Conservation (phyloP, 2,329 filamentous ascomycete genomes). For the Coleophoma crateriformis region DNA sequence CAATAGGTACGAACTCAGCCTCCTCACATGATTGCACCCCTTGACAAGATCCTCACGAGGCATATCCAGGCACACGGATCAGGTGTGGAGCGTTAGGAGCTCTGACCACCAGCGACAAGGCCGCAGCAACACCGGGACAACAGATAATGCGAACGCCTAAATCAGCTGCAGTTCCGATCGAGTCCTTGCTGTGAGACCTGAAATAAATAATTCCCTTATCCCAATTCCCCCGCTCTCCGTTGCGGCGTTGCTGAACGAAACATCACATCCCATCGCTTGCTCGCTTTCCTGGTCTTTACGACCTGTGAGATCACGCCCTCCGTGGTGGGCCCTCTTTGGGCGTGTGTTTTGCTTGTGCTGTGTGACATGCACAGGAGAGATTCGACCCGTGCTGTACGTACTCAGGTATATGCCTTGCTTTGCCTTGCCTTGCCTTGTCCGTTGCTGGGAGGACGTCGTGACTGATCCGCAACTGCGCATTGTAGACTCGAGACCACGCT, state of each 20-base stretch:
- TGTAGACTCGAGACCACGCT: slow-evolving; percentile 13
- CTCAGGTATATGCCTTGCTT: slow-evolving; percentile 1
- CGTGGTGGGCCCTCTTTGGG: slow-evolving; percentile 21
- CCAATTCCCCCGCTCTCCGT: slow-evolving; percentile 7
- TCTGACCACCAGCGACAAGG: too few relatives aligned
- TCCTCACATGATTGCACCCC: too few relatives aligned
- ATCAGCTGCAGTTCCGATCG: neutral
- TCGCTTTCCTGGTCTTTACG: neutral
- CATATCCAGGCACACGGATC: too few relatives aligned
- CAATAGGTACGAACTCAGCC: too few relatives aligned
- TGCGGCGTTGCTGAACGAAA: slow-evolving; percentile 5
- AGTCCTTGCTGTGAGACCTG: neutral
- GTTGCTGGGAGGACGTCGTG: slow-evolving; percentile 19
- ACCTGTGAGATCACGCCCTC: slow-evolving; percentile 5
- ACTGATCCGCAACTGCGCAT: slow-evolving; percentile 11
- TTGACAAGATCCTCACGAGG: too few relatives aligned
- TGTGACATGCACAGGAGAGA: slow-evolving; percentile 12
- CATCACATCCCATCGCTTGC: neutral
- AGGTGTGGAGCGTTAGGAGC: too few relatives aligned
- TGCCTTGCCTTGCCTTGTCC: neutral
- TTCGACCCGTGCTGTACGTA: slow-evolving; percentile 9
- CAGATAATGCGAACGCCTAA: neutral
- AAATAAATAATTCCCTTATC: slow-evolving; percentile 1
- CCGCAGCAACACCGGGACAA: neutral
- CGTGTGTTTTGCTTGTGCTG: slow-evolving; percentile 7